A percentile compares a stretch with the other conserved stretches of the same genome.
These are phyloP conservation scores for Aspergillus asperescens DNA, from an alignment of 495 filamentous ascomycete genomes.

Conservation along the genomic window DNA sequence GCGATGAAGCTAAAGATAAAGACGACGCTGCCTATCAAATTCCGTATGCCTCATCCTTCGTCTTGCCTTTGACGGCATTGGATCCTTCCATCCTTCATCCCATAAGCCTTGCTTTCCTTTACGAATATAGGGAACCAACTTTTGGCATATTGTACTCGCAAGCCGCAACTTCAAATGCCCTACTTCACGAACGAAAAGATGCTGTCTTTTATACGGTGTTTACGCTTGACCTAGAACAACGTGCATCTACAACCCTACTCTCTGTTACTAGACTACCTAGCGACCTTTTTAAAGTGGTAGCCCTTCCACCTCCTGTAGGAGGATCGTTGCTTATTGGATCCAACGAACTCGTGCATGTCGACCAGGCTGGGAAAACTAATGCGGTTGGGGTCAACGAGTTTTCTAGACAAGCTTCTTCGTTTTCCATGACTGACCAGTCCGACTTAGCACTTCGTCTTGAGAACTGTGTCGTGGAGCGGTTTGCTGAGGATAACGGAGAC, in stretches of 20 bases:
- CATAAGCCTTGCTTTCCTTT: slow-evolving; percentile 85
- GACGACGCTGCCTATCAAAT: slow-evolving; percentile 55
- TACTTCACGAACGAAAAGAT: slow-evolving; percentile 76
- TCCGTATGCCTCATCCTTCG: slow-evolving; percentile 86
- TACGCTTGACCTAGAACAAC: slow-evolving; percentile 89
- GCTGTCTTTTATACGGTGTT: slow-evolving; percentile 85
- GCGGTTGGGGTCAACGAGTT: slow-evolving; percentile 94
- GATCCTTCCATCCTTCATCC: slow-evolving; percentile 83
- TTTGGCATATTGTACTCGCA: slow-evolving; percentile 88
- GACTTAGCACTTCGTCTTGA: slow-evolving; percentile 76
- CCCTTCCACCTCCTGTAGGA: slow-evolving; percentile 79
- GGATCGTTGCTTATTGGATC: slow-evolving; percentile 80
- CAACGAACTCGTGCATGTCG: slow-evolving; percentile 92
- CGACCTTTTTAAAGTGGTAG: slow-evolving; percentile 79
- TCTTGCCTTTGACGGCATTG: slow-evolving; percentile 76
- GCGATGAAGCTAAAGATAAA: slow-evolving; percentile 37
- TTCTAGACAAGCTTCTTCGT: slow-evolving; percentile 69
- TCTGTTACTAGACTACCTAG: slow-evolving; percentile 81
- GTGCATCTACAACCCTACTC: slow-evolving; percentile 86
- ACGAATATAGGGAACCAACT: slow-evolving; percentile 96
- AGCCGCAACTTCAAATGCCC: slow-evolving; percentile 60
- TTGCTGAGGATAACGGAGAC: slow-evolving; percentile 70
- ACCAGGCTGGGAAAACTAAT: slow-evolving; percentile 89
- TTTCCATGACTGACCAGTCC: slow-evolving; percentile 78
- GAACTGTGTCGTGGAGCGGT: slow-evolving; percentile 68